Evolutionary conservation across 75 land plant genomes (phyloP).

Genomic region (Cunninghamia lanceolata): DNA sequence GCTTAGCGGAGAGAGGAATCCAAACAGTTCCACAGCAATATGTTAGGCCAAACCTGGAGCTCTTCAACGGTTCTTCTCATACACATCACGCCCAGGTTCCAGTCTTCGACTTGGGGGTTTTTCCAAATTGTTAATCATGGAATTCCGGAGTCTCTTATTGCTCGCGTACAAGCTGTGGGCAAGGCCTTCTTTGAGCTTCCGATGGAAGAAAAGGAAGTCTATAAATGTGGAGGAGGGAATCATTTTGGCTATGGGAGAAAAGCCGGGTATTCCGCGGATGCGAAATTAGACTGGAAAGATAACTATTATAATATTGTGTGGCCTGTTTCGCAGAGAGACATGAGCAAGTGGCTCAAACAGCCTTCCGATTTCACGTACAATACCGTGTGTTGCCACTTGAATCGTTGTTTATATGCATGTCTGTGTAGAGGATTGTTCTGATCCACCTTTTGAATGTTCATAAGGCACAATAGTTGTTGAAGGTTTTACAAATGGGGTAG

Average conservation of each 20-base stretch:
- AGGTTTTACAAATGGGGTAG: too few relatives aligned
- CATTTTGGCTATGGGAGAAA: constrained; percentile 47
- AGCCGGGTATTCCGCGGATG: constrained; percentile 36
- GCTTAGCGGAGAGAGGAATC: background rate
- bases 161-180: constrained; percentile 18
- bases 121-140: constrained; percentile 18
- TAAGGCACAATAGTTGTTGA: too few relatives aligned
- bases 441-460: background rate
- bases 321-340: constrained; percentile 10
- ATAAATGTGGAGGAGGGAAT: constrained; percentile 25
- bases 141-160: constrained; percentile 17
- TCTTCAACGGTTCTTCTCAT: constrained; percentile 15
- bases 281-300: constrained; percentile 36
- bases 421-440: background rate
- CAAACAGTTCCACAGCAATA: too few relatives aligned
- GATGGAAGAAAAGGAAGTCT: constrained; percentile 45
- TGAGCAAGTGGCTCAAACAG: constrained; percentile 31
- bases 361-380: constrained; percentile 42
- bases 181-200: constrained; percentile 55
- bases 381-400: too few relatives aligned
- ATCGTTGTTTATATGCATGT: background rate
- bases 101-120: too few relatives aligned
- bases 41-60: constrained; percentile 10
- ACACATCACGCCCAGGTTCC: constrained; percentile 9
- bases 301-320: constrained; percentile 20